These are phyloP conservation scores for Beauveria asiatica DNA, from an alignment of 2,329 filamentous ascomycete genomes.

Conservation along the genomic window DNA sequence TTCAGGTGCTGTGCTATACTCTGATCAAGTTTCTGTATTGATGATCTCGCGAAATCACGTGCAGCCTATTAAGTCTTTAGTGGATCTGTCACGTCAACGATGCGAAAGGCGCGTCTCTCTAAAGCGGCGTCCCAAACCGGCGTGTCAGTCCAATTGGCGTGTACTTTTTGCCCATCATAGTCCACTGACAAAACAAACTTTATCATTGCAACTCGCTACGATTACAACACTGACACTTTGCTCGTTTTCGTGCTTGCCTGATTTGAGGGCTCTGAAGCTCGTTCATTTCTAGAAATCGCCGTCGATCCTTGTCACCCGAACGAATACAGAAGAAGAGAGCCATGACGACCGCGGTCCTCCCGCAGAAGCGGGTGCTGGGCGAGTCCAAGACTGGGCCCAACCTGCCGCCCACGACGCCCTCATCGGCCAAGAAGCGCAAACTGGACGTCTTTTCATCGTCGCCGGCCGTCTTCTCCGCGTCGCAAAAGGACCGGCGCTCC, in stretches of 20 bases:
- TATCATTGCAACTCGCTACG: not conserved
- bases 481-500: slow-evolving; percentile 52
- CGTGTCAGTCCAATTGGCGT: slow-evolving; percentile 2
- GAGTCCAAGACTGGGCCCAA: slow-evolving; percentile 60
- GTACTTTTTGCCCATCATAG: slow-evolving; percentile 1
- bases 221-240: not conserved
- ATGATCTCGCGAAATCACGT: slow-evolving; percentile 6
- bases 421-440: slow-evolving; percentile 72
- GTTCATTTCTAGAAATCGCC: not conserved
- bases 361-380: slow-evolving; percentile 65
- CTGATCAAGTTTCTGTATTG: not conserved
- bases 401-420: slow-evolving; percentile 44
- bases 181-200: not conserved
- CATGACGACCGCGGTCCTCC: slow-evolving; percentile 45
- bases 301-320: not conserved
- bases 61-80: not conserved
- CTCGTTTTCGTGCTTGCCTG: not conserved
- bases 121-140: slow-evolving; percentile 1
- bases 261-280: not conserved
- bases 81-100: slow-evolving; percentile 11
- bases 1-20: too few relatives aligned
- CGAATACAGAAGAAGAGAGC: slow-evolving; percentile 9
- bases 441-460: slow-evolving; percentile 55
- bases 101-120: slow-evolving; percentile 10
- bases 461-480: slow-evolving; percentile 50